Conservation (phyloP, 768 basidiomycete species). For the Naganishia antarctica region DNA sequence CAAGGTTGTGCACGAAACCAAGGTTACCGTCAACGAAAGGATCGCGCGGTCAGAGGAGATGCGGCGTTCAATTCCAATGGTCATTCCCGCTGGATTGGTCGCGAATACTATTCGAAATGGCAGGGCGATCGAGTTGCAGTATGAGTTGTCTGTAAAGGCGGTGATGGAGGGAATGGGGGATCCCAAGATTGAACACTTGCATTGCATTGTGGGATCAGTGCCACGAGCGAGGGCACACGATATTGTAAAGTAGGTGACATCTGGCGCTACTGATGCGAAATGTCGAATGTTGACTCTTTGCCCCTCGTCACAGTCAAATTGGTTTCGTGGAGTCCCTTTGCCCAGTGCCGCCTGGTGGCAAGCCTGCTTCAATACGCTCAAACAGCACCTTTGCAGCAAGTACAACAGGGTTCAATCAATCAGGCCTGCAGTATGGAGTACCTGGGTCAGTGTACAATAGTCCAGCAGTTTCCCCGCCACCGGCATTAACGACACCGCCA, state of each 20-base stretch:
- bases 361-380: constrained; percentile 23
- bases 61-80: constrained; percentile 57
- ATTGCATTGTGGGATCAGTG: constrained; percentile 39
- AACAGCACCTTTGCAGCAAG: constrained; percentile 13
- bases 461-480: not conserved
- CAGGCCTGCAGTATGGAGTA: constrained; percentile 14
- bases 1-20: constrained; percentile 62
- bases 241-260: constrained; percentile 30
- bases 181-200: constrained; percentile 36
- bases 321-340: constrained; percentile 27
- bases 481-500: constrained; percentile 4
- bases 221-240: constrained; percentile 35
- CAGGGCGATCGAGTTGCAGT: constrained; percentile 67
- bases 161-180: constrained; percentile 61
- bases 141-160: constrained; percentile 70
- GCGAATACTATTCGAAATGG: constrained; percentile 67
- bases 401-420: not conserved
- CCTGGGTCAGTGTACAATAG: constrained; percentile 13
- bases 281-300: not conserved
- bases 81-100: constrained; percentile 62
- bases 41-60: constrained; percentile 69
- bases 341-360: constrained; percentile 2
- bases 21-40: constrained; percentile 68
- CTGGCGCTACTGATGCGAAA: not conserved
- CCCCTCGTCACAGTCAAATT: constrained; percentile 22